Evolutionary conservation across 1,284 basidiomycete genomes (phyloP), one percentile per base, ranked within the genome.

Genomic region (Leucocoprinus gongylophorus): DNA sequence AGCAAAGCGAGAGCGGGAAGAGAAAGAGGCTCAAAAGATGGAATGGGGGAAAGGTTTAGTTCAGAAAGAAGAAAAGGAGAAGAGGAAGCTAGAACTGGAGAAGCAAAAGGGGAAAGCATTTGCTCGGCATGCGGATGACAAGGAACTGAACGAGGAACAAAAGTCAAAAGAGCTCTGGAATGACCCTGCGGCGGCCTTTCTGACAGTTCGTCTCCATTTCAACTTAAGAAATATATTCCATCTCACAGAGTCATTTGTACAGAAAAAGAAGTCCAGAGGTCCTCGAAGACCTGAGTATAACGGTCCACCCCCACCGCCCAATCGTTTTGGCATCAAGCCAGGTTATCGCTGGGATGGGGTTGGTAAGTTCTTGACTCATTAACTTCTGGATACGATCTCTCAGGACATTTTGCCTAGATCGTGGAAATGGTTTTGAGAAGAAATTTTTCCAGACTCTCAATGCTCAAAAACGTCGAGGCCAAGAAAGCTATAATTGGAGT

Each of bases 321-420:
- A 99, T 71, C 83, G 95, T 8, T 99, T 95, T 67, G 86, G 86
- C 21, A 97, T 99, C 58, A 84, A 81, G 51, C 97, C 95, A 10
- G 95, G 95, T 0, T 95, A 95, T 65, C 78, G 95, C 59, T 99
- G 95, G 95, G 95, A 98, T 65, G 93, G 92, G 42, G 92, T 95
- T 52, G 91, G 91, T 93, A 61, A 64, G 82, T 81, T 29, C 30
- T 46, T 53, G 17, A 21, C 46, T 21, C 28, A 40, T 21, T 23
- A 35, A n/a, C n/a, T 35, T 20, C 12, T 2, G 2, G 4, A 13
- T 20, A 17, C 35, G 10, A n/a, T 23, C n/a, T 13, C 12, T 10
- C 5, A 18, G 3, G 12, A 23, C 18, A 13, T 9, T 29, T 47
- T 53, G 53, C 48, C 5, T 62, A 94, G 92, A 95, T 63, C 81